Base-by-base conservation (phyloP, 768 basidiomycete genomes). In the Suillus sp. region DNA sequence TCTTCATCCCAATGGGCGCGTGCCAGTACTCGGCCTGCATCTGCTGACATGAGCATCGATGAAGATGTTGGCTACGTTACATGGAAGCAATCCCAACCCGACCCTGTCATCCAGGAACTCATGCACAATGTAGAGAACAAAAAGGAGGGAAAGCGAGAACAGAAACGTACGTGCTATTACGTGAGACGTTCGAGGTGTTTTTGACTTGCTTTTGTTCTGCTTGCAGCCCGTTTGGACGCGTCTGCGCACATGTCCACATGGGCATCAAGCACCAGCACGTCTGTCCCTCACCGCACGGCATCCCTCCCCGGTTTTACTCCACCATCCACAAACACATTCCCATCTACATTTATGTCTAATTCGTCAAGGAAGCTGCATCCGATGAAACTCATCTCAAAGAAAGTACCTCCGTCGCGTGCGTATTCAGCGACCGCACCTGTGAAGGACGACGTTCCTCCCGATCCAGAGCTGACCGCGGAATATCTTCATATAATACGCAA, bases 401-500 rank as follows among this genome's bases (percentile, higher is more conserved):
- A 40, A n/a, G 3, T 57, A 20, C 56, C 37, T 3, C 56, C 56
- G 11, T 57, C 56, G 25, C 56, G 56, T 9, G 38, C 56, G 11
- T 57, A 40, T 40, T 38, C 37, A 40, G 18, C 25, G 6, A 40
- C 56, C 2, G 4, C 56, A 10, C 56, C 35, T 2, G 38, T 25
- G 11, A 40, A 57, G 7, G 27, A 40, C 40, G 27, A 38, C 6
- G 56, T 38, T 1, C 25, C 56, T 40, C 25, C 38, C 38, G 25
- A 56, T 27, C 18, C 38, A 57, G 18, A 40, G 16, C 25, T 10
- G 18, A 16, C 38, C 8, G 56, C 56, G 11, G 25, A 10, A 6
- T 25, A 40, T 5, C 25, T 57, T 20, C 37, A 27, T 27, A 40
- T 75, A 20, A 71, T 74, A 48, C 65, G 65, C 34, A 64, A 71